Conservation (phyloP, 345 rosid genomes). For the Acer negundo region DNA sequence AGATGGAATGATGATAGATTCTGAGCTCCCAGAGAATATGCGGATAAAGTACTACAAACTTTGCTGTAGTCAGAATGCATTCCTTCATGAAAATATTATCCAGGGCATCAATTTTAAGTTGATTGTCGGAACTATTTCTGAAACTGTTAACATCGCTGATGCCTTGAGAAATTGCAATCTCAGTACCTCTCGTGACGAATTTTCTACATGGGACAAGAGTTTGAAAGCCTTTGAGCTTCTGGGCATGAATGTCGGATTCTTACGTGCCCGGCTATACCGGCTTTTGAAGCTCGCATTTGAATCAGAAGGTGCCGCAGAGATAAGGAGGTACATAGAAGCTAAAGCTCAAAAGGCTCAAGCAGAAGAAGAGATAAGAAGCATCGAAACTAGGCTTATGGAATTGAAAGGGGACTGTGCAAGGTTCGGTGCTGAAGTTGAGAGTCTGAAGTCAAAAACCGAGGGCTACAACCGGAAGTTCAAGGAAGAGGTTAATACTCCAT, state of each 20-base stretch:
- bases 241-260: slow-evolving; percentile 68
- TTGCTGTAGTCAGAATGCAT: slow-evolving; percentile 58
- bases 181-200: slow-evolving; percentile 50
- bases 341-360: slow-evolving; percentile 33
- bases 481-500: slow-evolving; percentile 53
- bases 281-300: slow-evolving; percentile 52
- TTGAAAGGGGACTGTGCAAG: slow-evolving; percentile 45
- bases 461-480: slow-evolving; percentile 49
- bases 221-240: slow-evolving; percentile 60
- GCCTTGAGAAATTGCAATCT: slow-evolving; percentile 51
- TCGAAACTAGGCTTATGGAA: slow-evolving; percentile 52
- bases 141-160: slow-evolving; percentile 64
- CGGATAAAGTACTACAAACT: slow-evolving; percentile 55
- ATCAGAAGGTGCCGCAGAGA: slow-evolving; percentile 47
- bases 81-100: slow-evolving; percentile 57
- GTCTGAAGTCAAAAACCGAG: slow-evolving; percentile 48
- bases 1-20: slow-evolving; percentile 49
- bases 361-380: slow-evolving; percentile 46
- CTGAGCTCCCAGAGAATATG: slow-evolving; percentile 54
- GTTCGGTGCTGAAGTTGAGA: slow-evolving; percentile 37
- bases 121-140: slow-evolving; percentile 52
- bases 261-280: slow-evolving; percentile 45
- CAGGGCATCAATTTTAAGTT: slow-evolving; percentile 55
- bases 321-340: slow-evolving; percentile 59
- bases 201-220: slow-evolving; percentile 54